These are phyloP conservation scores for Coemansia sp. DNA, from an alignment of 192 early-diverging fungal species.

Conservation along the genomic window DNA sequence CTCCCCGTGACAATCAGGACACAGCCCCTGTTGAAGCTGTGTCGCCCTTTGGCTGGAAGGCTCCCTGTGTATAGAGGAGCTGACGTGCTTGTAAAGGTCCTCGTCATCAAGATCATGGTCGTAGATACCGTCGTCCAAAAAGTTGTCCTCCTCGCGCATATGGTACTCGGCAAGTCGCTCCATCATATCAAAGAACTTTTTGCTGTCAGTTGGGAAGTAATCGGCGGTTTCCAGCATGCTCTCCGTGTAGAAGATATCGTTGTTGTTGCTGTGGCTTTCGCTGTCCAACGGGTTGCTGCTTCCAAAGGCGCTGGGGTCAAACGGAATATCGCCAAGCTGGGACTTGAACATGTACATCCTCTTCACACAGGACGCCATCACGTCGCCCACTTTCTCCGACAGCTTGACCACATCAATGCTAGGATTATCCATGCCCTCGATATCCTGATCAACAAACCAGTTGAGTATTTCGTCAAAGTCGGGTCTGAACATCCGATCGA, in stretches of 20 bases:
- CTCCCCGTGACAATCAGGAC: slow-evolving; percentile 50
- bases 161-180: slow-evolving; percentile 89
- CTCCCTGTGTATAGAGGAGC: slow-evolving; percentile 9
- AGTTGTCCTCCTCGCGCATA: slow-evolving; percentile 74
- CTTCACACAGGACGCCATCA: neutral
- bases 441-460: neutral
- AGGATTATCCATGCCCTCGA: neutral
- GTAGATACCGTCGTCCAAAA: slow-evolving; percentile 45
- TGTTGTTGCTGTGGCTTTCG: slow-evolving; percentile 22
- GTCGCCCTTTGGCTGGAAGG: slow-evolving; percentile 14
- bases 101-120: slow-evolving; percentile 50
- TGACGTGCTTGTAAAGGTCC: slow-evolving; percentile 46
- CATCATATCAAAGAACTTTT: slow-evolving; percentile 97
- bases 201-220: slow-evolving; percentile 74
- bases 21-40: slow-evolving; percentile 19
- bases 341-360: slow-evolving; percentile 2
- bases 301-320: neutral
- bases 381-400: neutral
- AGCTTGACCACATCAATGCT: neutral
- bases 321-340: slow-evolving; percentile 8
- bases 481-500: neutral
- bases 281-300: neutral
- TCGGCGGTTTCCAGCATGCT: slow-evolving; percentile 45
- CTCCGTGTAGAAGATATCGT: slow-evolving; percentile 51
- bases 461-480: neutral